Base-by-base conservation (phyloP, 495 filamentous ascomycete species). In the Venustampulla echinocandica region DNA sequence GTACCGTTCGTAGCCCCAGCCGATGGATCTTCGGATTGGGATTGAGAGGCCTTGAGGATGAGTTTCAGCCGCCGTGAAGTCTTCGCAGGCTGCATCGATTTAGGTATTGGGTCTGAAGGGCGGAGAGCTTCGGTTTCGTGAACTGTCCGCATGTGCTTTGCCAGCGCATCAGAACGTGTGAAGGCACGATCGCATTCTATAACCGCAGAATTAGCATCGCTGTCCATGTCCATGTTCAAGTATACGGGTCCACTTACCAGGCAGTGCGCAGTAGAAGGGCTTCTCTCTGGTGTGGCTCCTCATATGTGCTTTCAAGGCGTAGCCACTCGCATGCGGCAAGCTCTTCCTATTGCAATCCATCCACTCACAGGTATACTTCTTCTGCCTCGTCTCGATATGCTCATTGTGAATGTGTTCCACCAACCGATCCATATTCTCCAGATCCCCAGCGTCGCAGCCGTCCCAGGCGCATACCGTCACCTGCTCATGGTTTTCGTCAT, bases 111-210 rank as follows among this genome's bases (percentile, higher is more conserved):
- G 58, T 93, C 89, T n/a, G 82, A 84, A 4, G 86, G 86, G 4
- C 89, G 83, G 3, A 95, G 72, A 4, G 87, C 84, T 64, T 97
- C 93, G 28, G 89, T 95, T 64, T 98, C 93, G 66, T 98, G 92
- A 22, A 98, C 92, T 23, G 92, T 97, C 61, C 92, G 84, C 87
- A 96, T 95, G 62, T 98, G 92, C 61, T 98, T 98, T 4, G 92
- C 88, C 0, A 98, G 79, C 17, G 92, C 92, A 61, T 98, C 92
- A 22, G 92, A 97, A 46, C 92, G 81, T 7, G 92, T 98, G 59
- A 98, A 98, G 44, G 89, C 87, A 57, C 90, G 86, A 60, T 98
- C 93, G 65, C 92, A 98, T 76, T 98, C 92, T 94, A 55, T 34
- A 20, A 10, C 21, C 17, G 17, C 20, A 32, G 6, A 28, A 19